Evolutionary conservation across 2,329 filamentous ascomycete genomes (phyloP), one percentile per base, ranked within the genome.

Genomic region (Coniella vitis): DNA sequence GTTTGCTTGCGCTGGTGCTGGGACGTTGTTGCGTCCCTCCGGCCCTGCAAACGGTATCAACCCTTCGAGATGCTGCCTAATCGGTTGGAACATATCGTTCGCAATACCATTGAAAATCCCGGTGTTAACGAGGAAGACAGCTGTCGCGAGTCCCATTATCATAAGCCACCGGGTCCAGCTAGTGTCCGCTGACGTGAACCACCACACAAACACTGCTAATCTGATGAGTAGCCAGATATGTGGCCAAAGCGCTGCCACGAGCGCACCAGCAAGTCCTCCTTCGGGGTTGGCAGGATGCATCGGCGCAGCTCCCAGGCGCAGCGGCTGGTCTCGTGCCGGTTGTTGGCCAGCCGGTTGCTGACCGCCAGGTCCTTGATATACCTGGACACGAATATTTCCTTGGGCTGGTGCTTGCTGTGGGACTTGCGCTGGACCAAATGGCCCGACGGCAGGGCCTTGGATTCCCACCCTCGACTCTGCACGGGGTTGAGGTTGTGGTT

Each of bases 161-260:
- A 74, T 73, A 7, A 78, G 57, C 74, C 75, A 82, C 41, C 79
- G 73, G 8, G 72, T 72, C 79, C 79, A 83, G 57, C 73, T 81
- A 2, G 73, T 69, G 38, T 73, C 70, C 0, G 76, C 73, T 9
- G 73, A 73, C 1, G 80, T 83, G 53, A 84, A 83, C 64, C 81
- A 79, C 78, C 79, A 84, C 12, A 84, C 72, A 59, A 84, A 82
- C 5, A 78, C 63, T 10, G 71, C 67, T 8, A 85, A 63, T 7
- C 81, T 73, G 32, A 79, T 65, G 1, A 83, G 56, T 45, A 84
- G 69, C 81, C 80, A 84, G 22, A 84, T 60, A 45, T 83, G 74
- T n/a, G 78, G 78, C 69, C 75, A 77, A n/a, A 79, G 47, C 14
- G 70, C 69, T 4, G 66, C 69, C 41, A 71, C 48, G 19, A 73